Evolutionary conservation across 345 rosid genomes (phyloP).

Genomic region (Corchorus capsularis): DNA sequence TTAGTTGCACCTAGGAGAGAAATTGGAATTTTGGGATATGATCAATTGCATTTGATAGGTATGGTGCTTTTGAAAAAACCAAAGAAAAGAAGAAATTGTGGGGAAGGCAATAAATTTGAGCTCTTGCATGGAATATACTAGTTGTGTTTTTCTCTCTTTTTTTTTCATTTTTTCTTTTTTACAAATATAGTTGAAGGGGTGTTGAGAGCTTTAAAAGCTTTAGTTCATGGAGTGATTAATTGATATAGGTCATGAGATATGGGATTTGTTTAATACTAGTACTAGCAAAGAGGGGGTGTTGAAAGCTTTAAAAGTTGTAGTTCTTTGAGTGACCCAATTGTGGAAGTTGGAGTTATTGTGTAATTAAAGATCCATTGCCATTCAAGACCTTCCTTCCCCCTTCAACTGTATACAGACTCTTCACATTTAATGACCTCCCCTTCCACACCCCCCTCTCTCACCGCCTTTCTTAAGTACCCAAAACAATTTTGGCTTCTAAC

Average conservation of each 20-base stretch:
- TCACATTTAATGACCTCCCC: constrained; percentile 40
- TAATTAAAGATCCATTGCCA: constrained; percentile 36
- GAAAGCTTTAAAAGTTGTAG: constrained; percentile 29
- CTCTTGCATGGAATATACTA: constrained; percentile 18
- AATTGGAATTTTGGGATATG: constrained; percentile 20
- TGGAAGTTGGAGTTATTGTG: constrained; percentile 53
- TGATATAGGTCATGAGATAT: constrained; percentile 14
- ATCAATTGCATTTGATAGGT: neutral
- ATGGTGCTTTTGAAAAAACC: neutral
- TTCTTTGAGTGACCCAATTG: constrained; percentile 44
- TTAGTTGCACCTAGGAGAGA: neutral
- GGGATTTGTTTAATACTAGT: constrained; percentile 17
- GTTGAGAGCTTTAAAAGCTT: constrained; percentile 52
- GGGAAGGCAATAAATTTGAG: constrained; percentile 24
- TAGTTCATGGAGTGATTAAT: constrained; percentile 21
- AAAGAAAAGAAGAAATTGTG: neutral
- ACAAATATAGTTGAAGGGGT: constrained; percentile 23
- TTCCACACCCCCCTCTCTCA: constrained; percentile 31
- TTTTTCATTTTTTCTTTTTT: constrained; percentile 21
- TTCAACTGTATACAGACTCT: constrained; percentile 51
- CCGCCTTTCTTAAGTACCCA: constrained; percentile 39
- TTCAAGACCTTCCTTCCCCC: constrained; percentile 43
- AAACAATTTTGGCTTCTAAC: constrained; percentile 11
- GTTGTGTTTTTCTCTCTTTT: constrained; percentile 16
- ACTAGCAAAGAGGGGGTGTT: constrained; percentile 19